These are phyloP conservation scores for Thielaviopsis populi DNA, from an alignment of 2,329 filamentous ascomycete genomes.

Conservation along the genomic window DNA sequence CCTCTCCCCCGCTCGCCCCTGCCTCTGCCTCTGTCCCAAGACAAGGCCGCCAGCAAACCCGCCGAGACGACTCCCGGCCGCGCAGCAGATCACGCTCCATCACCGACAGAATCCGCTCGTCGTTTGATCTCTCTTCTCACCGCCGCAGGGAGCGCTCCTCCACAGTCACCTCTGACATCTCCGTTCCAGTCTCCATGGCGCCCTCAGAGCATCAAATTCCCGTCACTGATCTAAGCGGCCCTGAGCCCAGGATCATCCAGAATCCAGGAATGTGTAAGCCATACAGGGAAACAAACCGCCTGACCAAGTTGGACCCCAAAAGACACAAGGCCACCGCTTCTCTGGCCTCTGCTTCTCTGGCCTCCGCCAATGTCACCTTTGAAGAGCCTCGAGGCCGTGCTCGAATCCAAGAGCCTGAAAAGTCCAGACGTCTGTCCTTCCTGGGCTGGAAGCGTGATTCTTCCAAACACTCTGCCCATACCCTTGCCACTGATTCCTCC, in stretches of 20 bases:
- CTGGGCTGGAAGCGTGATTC: slow-evolving; percentile 13
- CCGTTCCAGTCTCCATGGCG: slow-evolving; percentile 10
- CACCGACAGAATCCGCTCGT: slow-evolving; percentile 11
- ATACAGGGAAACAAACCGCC: slow-evolving; percentile 8
- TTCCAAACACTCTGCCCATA: slow-evolving; percentile 2
- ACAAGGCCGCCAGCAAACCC: background rate
- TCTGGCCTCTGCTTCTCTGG: slow-evolving; percentile 5
- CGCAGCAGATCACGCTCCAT: slow-evolving; percentile 15
- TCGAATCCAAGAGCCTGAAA: slow-evolving; percentile 8
- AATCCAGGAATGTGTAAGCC: slow-evolving; percentile 13
- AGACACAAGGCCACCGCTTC: slow-evolving; percentile 2
- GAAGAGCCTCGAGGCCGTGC: slow-evolving; percentile 11
- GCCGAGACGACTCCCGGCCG: slow-evolving; percentile 2
- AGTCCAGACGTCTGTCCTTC: slow-evolving; percentile 13
- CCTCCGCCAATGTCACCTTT: slow-evolving; percentile 12
- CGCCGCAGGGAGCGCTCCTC: slow-evolving; percentile 6
- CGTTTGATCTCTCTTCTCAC: slow-evolving; percentile 10
- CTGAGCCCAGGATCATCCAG: slow-evolving; percentile 13
- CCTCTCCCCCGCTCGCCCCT: no score
- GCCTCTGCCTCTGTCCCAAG: background rate
- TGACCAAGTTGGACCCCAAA: slow-evolving; percentile 4
- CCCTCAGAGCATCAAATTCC: slow-evolving; percentile 12
- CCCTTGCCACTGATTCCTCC: background rate
- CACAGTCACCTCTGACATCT: slow-evolving; percentile 8
- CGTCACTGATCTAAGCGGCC: slow-evolving; percentile 15